Conservation (phyloP, 331 rosid genomes). For the Telfairia occidentalis region DNA sequence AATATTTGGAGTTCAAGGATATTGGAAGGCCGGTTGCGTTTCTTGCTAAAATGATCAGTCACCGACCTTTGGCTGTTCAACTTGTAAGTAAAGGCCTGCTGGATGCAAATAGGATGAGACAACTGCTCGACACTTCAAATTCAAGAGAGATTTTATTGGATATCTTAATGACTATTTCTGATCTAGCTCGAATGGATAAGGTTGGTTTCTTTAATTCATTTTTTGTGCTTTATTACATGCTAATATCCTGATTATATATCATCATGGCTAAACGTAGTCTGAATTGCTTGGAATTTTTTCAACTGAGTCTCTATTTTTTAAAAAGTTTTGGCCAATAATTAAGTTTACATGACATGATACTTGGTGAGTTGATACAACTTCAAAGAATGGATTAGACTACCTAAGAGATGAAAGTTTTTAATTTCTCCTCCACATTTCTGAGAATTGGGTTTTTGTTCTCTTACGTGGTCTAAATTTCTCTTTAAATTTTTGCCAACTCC, state of each 20-base stretch:
- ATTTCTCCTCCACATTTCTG: no score
- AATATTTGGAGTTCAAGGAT: constrained; percentile 50
- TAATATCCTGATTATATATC: background rate
- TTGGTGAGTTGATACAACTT: no score
- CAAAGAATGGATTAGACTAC: no score
- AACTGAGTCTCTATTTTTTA: no score
- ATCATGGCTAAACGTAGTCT: no score
- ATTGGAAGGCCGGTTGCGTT: constrained; percentile 73
- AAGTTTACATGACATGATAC: no score
- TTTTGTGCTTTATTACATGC: background rate
- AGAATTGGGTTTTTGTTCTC: no score
- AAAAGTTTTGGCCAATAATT: no score
- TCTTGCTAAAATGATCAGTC: constrained; percentile 73
- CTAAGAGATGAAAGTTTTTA: no score
- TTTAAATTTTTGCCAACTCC: no score
- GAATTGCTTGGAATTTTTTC: no score
- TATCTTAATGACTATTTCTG: constrained; percentile 77
- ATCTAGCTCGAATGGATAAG: constrained; percentile 95
- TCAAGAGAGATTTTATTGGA: constrained; percentile 69
- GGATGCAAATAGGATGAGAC: constrained; percentile 65
- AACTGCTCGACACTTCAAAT: constrained; percentile 44
- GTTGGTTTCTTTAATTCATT: constrained; percentile 31
- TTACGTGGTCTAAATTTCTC: no score
- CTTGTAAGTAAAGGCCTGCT: constrained; percentile 71
- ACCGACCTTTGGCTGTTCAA: constrained; percentile 71